These are phyloP conservation scores for Metarhizium anisopliae DNA, from an alignment of 2,329 filamentous ascomycete species.

Conservation along the genomic window DNA sequence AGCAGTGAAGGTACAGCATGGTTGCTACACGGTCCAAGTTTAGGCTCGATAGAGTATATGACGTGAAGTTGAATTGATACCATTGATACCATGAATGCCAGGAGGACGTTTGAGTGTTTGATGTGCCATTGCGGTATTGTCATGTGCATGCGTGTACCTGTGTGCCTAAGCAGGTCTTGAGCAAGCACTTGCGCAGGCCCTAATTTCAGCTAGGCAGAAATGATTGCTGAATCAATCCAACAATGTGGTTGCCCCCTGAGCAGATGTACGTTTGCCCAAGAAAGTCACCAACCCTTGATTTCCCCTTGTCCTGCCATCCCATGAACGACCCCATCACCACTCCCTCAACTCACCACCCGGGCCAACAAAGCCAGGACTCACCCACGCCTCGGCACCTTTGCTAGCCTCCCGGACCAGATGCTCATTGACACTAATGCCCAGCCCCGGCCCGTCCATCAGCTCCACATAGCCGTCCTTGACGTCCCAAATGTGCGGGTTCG, in stretches of 20 bases:
- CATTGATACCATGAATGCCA: neutral
- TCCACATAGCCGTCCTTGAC: constrained; percentile 51
- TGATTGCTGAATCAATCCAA: too few relatives aligned
- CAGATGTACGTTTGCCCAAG: too few relatives aligned
- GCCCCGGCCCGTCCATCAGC: neutral
- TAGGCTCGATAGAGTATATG: neutral
- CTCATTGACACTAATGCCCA: too few relatives aligned
- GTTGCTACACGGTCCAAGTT: neutral
- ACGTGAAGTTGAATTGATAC: neutral
- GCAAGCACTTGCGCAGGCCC: too few relatives aligned
- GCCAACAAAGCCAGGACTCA: too few relatives aligned
- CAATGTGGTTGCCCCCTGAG: too few relatives aligned
- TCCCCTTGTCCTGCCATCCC: neutral
- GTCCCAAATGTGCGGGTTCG: constrained; percentile 55
- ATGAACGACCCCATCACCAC: neutral
- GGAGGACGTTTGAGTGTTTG: neutral
- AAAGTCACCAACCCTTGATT: too few relatives aligned
- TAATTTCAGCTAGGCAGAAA: too few relatives aligned
- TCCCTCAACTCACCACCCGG: too few relatives aligned
- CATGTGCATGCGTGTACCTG: neutral
- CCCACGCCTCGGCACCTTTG: too few relatives aligned
- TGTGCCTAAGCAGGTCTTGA: neutral
- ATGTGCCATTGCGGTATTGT: neutral
- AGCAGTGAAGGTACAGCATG: neutral
- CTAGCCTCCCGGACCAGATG: too few relatives aligned